Base-by-base conservation (phyloP, 306 rosid species). In the Sicyos baderoa region DNA sequence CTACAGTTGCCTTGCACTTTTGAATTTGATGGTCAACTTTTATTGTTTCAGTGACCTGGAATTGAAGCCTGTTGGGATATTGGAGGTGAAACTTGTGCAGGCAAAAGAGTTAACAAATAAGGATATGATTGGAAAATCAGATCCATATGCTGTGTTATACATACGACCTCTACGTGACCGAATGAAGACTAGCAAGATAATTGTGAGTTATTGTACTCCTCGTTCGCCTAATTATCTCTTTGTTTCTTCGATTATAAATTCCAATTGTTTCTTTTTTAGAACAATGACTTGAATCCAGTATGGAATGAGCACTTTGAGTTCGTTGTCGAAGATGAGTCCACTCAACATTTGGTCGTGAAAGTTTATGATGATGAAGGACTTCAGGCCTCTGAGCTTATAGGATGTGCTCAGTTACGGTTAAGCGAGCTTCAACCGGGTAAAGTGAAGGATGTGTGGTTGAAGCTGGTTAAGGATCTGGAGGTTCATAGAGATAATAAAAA, bases 21-120 rank as follows among this genome's bases (percentile, higher is more conserved):
- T 61, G 12, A 44, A 19, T 25, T 44, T 60, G 40, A 71, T 76
- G 51, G 6, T 68, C 53, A 51, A 74, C 57, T 71, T 72, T 74
- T 73, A 72, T 79, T 82, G 57, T 77, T 47, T 71, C 77, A 94
- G 99, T 84, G 96, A 94, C 72, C 78, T 94, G 79, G 99, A 94
- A 82, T 76, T 94, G 81, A 94, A 94, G 82, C 90, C 99, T 72
- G 91, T 81, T 13, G 99, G 99, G 66, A 76, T 84, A 70, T 79
- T 94, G 76, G 99, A 94, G 79, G 97, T 94, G 73, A 94, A 94
- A 83, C 97, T 94, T 79, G 99, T 94, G 71, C 99, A 94, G 83
- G 99, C 95, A 25, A 94, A 90, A 84, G 96, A 77, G 11, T 82
- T 94, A 67, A 90, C 96, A 62, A 94, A 94, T 86, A 94, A 94